Evolutionary conservation across 192 early-diverging fungal species (phyloP), one percentile per base, ranked within the genome.

Genomic region (Radiomyces spectabilis): DNA sequence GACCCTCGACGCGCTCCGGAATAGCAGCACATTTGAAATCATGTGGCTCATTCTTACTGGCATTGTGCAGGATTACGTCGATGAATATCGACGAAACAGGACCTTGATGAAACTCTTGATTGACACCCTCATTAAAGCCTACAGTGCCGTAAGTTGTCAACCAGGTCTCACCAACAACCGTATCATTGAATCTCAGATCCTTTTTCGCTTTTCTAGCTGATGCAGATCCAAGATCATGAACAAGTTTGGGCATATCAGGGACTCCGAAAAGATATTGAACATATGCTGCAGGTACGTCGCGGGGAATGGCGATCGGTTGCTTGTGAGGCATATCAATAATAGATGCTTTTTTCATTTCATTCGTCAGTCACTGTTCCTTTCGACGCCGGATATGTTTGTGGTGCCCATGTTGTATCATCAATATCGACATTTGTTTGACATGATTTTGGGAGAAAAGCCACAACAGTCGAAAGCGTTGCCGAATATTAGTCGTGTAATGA

Each of bases 301-400:
- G n/a, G n/a, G n/a, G n/a, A n/a, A n/a, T n/a, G n/a, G n/a, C n/a
- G n/a, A n/a, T n/a, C n/a, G n/a, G 19, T 37, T 10, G 2, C 24
- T 29, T 43, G 35, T 27, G 13, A 38, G 16, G 40, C 43, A 27
- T 59, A 5, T 24, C 27, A 13, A 13, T 26, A 43, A 34, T 16
- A 33, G 33, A n/a, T 42, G 5, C 22, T 24, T 26, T 34, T 40
- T 6, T 18, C 30, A 18, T 25, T 37, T 24, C n/a, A 24, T 18
- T 39, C 3, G 25, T n/a, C 46, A 81, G 76, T 70, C 74, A 16
- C 48, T 78, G 34, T 79, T 82, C 34, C 31, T 78, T 1, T 75
- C 80, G 0, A 73, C 68, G 5, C 80, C 80, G 7, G 80, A 82
- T 38, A 76, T 79, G 72, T 82, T 82, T 72, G 74, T 82, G 10